A percentile compares a stretch with the other conserved stretches of the same genome.
Evolutionary conservation across 2,329 filamentous ascomycete species (phyloP).

Genomic region (Phoma sp.): DNA sequence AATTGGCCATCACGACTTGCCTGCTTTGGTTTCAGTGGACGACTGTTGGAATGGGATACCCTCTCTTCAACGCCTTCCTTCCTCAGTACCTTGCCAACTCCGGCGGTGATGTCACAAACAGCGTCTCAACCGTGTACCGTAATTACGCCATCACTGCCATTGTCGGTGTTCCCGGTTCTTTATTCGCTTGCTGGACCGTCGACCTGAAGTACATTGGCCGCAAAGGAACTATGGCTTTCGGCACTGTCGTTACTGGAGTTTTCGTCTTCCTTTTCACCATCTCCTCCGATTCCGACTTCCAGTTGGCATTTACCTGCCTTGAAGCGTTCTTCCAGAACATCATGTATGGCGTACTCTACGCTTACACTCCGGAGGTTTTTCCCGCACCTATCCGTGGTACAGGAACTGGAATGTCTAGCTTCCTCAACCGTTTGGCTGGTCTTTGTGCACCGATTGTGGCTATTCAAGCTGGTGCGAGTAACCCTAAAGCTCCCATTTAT

Average conservation of each 20-base stretch:
- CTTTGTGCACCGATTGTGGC: constrained; percentile 73
- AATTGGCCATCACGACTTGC: constrained; percentile 56
- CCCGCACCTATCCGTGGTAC: constrained; percentile 74
- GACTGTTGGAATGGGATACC: constrained; percentile 84
- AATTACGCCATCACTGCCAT: constrained; percentile 83
- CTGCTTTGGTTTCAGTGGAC: constrained; percentile 81
- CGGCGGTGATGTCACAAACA: constrained; percentile 38
- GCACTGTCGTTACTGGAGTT: constrained; percentile 70
- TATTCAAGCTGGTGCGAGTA: constrained; percentile 47
- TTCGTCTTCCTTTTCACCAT: constrained; percentile 72
- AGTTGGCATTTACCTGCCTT: constrained; percentile 71
- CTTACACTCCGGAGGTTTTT: constrained; percentile 79
- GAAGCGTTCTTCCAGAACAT: constrained; percentile 70
- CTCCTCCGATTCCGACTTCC: constrained; percentile 62
- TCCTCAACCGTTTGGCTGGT: constrained; percentile 72
- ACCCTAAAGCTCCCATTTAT: constrained; percentile 53
- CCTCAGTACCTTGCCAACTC: constrained; percentile 79
- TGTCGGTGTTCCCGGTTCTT: constrained; percentile 76
- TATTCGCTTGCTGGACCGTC: constrained; percentile 77
- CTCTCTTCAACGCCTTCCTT: constrained; percentile 89
- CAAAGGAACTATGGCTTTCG: constrained; percentile 72
- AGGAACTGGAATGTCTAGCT: constrained; percentile 74
- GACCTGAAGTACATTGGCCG: constrained; percentile 74
- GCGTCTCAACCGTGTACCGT: constrained; percentile 64
- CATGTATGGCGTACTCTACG: constrained; percentile 73